A percentile compares a stretch with the other conserved stretches of the same genome.
These are phyloP conservation scores for Thelonectria olida DNA, from an alignment of 2,329 filamentous ascomycete genomes.

Conservation along the genomic window DNA sequence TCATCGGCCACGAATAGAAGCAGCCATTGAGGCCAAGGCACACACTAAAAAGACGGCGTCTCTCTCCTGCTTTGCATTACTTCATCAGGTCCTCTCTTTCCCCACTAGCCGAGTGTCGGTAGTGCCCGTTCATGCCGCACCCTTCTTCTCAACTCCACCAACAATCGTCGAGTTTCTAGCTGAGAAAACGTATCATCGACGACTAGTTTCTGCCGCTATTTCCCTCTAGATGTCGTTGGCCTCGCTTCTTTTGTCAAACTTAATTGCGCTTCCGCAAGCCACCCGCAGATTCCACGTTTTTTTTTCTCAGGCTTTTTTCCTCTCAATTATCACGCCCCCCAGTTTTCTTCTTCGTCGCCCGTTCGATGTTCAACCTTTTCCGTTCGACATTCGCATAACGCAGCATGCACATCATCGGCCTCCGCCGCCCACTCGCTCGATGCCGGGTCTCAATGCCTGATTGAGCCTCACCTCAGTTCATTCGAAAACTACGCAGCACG, in stretches of 20 bases:
- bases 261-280: slow-evolving; percentile 11
- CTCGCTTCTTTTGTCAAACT: neutral
- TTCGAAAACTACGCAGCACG: no score
- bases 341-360: slow-evolving; percentile 4
- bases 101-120: neutral
- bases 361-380: slow-evolving; percentile 16
- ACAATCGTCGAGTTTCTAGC: neutral
- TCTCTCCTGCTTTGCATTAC: neutral
- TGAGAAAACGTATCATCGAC: neutral
- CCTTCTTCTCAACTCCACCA: neutral
- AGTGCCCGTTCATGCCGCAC: neutral
- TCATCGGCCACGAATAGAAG: neutral
- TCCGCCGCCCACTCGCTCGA: slow-evolving; percentile 10
- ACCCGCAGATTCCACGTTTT: neutral
- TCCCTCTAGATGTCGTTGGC: neutral
- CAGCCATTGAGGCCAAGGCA: neutral
- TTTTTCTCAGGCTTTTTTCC: neutral
- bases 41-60: neutral
- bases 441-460: slow-evolving; percentile 4
- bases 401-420: slow-evolving; percentile 16
- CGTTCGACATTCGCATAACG: slow-evolving; percentile 19
- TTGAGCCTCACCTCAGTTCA: slow-evolving; percentile 1
- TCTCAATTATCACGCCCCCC: neutral
- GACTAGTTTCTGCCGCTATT: neutral
- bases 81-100: neutral